These are phyloP conservation scores for Hamigera avellanea DNA, from an alignment of 495 filamentous ascomycete genomes.

Conservation along the genomic window DNA sequence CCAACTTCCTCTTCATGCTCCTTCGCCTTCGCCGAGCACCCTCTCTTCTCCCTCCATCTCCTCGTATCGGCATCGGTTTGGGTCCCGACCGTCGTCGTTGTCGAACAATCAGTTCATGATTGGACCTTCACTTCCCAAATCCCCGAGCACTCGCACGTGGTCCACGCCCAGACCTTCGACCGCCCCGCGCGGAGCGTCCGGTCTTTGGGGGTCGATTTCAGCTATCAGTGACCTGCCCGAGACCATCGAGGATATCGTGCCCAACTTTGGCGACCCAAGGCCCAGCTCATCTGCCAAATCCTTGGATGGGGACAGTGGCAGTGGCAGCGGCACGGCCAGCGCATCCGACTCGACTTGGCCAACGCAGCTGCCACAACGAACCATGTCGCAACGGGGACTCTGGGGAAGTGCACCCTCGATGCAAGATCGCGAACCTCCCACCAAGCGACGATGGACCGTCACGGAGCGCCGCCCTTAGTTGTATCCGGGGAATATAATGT, in stretches of 20 bases:
- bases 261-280: conserved; percentile 23
- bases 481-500: no score
- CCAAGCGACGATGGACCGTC: conserved; percentile 34
- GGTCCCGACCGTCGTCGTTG: conserved; percentile 14
- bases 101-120: conserved; percentile 15
- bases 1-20: conserved; percentile 10
- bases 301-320: not conserved
- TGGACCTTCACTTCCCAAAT: conserved; percentile 11
- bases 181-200: conserved; percentile 10
- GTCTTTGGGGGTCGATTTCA: conserved; percentile 26
- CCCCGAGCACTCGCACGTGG: conserved; percentile 16
- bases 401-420: conserved; percentile 29
- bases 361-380: conserved; percentile 22
- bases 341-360: no score
- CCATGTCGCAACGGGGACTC: conserved; percentile 28
- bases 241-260: conserved; percentile 21
- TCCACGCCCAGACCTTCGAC: conserved; percentile 11
- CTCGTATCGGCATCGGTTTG: conserved; percentile 17
- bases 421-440: conserved; percentile 18
- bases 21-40: conserved; percentile 16
- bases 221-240: conserved; percentile 9
- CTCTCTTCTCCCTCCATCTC: conserved; percentile 10
- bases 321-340: not conserved
- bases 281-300: conserved; percentile 5
- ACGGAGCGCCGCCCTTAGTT: conserved; percentile 20